Percentiles rank a stretch among this genome's conserved stretches.
Conservation (phyloP, 305 asterid genomes). For the Solanum chacoense region DNA sequence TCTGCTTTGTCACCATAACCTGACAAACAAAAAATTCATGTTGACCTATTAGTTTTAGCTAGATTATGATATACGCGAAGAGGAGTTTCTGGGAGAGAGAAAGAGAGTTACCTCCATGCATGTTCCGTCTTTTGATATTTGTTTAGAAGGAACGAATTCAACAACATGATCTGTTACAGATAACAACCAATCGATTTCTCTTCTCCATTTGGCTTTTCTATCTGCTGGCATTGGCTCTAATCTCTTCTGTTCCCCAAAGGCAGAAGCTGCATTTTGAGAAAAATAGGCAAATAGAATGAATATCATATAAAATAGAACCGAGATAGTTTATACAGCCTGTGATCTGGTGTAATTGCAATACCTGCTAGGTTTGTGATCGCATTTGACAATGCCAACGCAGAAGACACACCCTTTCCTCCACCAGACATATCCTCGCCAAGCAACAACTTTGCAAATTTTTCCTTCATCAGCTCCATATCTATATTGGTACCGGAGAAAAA, state of each 20-base stretch:
- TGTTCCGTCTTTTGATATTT: constrained; percentile 50
- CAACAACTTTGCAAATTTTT: constrained; percentile 55
- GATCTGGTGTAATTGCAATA: background rate
- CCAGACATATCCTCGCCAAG: constrained; percentile 76
- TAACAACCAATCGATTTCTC: constrained; percentile 66
- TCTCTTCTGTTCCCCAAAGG: constrained; percentile 56
- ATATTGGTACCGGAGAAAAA: background rate
- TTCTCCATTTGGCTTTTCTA: constrained; percentile 51
- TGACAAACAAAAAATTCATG: constrained; percentile 2
- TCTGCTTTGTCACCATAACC: constrained; percentile 61
- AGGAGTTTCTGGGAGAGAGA: background rate
- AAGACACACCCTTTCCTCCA: constrained; percentile 70
- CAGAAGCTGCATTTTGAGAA: constrained; percentile 47
- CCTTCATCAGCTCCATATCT: constrained; percentile 70
- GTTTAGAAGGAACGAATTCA: constrained; percentile 50
- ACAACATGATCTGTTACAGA: constrained; percentile 65
- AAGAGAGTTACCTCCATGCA: constrained; percentile 40
- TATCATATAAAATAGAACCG: background rate
- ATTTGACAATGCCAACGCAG: constrained; percentile 59
- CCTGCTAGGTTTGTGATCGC: constrained; percentile 68
- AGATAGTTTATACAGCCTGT: background rate
- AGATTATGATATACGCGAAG: background rate
- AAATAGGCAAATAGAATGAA: background rate
- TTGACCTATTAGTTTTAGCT: background rate
- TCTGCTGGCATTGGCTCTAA: constrained; percentile 68